phyloP scores from a whole-genome alignment of 208 protist genomes.

The Leishmania turanica region DNA sequence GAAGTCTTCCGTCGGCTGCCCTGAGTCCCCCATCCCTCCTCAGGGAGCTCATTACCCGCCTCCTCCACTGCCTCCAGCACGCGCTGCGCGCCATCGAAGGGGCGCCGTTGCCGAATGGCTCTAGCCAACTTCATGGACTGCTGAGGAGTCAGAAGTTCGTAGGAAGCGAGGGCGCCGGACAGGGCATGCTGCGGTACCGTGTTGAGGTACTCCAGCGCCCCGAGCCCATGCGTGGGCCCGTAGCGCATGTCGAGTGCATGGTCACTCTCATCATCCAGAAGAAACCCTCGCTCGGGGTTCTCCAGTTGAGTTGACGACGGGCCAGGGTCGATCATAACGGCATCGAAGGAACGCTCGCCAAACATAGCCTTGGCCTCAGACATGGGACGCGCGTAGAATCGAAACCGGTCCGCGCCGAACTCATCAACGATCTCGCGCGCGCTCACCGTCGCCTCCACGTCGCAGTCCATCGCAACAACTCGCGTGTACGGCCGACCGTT shows the following conservation, averaged over 20 bases:
- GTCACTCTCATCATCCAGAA: conserved; percentile 65
- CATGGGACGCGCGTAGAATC: conserved; percentile 75
- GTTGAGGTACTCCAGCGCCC: conserved; percentile 83
- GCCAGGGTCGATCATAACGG: conserved; percentile 87
- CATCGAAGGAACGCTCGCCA: conserved; percentile 83
- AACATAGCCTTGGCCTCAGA: conserved; percentile 85
- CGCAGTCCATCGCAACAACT: conserved; percentile 86
- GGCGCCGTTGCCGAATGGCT: conserved; percentile 58
- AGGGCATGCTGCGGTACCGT: conserved; percentile 74
- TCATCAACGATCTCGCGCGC: conserved; percentile 59
- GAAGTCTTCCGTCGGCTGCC: conserved; percentile 63
- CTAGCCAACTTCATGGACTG: conserved; percentile 87
- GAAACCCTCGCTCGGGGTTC: conserved; percentile 78
- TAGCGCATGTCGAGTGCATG: conserved; percentile 89
- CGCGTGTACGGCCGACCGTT: conserved; percentile 86
- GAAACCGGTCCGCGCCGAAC: conserved; percentile 74
- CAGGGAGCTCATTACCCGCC: conserved; percentile 63
- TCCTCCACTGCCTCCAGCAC: conserved; percentile 61
- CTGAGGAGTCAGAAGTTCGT: conserved; percentile 67
- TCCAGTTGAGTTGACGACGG: conserved; percentile 80
- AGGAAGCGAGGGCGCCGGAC: conserved; percentile 44
- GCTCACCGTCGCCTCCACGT: conserved; percentile 40
- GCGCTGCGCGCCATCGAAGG: conserved; percentile 48
- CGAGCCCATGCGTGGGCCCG: conserved; percentile 40
- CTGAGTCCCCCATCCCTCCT: conserved; percentile 77